Evolutionary conservation across 805 yeast species (phyloP), one percentile per base, ranked within the genome.

Genomic region (Osmozyma mogii): DNA sequence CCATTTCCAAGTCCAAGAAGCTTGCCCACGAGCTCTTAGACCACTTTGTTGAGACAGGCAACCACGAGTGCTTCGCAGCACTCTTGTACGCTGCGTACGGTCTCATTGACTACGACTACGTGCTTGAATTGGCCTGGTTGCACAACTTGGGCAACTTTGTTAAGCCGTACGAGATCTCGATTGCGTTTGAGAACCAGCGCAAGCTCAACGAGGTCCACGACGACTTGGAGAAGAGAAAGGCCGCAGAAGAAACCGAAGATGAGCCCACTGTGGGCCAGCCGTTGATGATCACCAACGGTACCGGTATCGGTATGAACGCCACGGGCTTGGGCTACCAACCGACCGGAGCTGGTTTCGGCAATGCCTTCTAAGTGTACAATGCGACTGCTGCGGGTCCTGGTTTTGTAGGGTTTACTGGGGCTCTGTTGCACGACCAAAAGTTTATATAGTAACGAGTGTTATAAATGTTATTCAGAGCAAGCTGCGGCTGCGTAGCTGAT

Each of bases 11-110:
- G 38, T 78, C 79, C 42, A 49, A 73, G 8, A 87, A 83, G 53
- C 80, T 89, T 50, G 88, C 94, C 20, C 89, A 84, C 55, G 97
- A 92, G 36, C 65, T 84, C 41, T 65, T 92, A 54, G 72, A 80
- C 31, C 92, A 89, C 64, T 92, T 92, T 56, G 96, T 92, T 36
- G 96, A 89, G 47, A 84, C 94, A 22, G 97, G 95, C 44, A 92
- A 92, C 64, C 85, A 80, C 58, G 98, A 92, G 65, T 84, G 95
- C 48, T 83, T 85, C 52, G 81, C 87, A 47, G 96, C 95, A 5
- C 73, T 88, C 37, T 69, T 92, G 50, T 92, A 80, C 62, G 65
- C 84, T 5, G 84, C 94, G 49, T 92, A 92, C 56, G 83, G 80
- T 30, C 65, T 79, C 49, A 67, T 92, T 42, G 74, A 75, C 30